Evolutionary conservation across 495 filamentous ascomycete genomes (phyloP).

Genomic region (Penicillium cosmopolitanum): DNA sequence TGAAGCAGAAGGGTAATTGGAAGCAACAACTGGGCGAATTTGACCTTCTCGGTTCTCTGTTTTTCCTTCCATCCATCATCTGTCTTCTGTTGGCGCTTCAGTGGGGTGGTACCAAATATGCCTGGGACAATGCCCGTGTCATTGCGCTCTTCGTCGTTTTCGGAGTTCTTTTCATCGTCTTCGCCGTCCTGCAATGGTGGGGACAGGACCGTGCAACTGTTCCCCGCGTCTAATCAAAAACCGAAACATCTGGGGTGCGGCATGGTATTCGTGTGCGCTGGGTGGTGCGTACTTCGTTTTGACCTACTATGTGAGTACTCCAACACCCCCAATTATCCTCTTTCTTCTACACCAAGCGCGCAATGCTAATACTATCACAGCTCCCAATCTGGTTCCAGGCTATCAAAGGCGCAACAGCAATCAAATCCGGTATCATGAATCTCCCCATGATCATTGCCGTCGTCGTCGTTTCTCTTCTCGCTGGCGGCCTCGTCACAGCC

Average conservation of each 20-base stretch:
- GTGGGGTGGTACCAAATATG: constrained; percentile 78
- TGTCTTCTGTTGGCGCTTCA: constrained; percentile 78
- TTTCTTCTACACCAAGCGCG: background rate
- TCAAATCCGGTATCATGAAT: constrained; percentile 74
- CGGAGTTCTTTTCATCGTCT: constrained; percentile 64
- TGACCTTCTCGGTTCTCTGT: constrained; percentile 65
- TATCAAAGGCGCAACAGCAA: constrained; percentile 69
- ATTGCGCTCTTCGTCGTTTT: constrained; percentile 74
- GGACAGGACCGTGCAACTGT: constrained; percentile 76
- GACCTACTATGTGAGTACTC: constrained; percentile 52
- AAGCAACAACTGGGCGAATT: constrained; percentile 58
- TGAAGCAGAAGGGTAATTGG: constrained; percentile 40
- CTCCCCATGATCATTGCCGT: constrained; percentile 71
- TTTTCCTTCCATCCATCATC: constrained; percentile 75
- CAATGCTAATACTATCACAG: constrained; percentile 41
- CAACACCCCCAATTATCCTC: background rate
- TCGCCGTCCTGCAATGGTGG: constrained; percentile 66
- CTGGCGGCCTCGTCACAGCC: constrained; percentile 62
- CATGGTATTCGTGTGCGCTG: constrained; percentile 57
- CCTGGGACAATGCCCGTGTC: constrained; percentile 67
- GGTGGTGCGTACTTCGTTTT: constrained; percentile 70
- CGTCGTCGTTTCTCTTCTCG: constrained; percentile 62
- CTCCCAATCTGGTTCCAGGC: constrained; percentile 91
- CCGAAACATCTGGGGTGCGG: constrained; percentile 63
- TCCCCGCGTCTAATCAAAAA: constrained; percentile 73